Conservation (phyloP, 306 rosid genomes). For the Sophora flavescens region DNA sequence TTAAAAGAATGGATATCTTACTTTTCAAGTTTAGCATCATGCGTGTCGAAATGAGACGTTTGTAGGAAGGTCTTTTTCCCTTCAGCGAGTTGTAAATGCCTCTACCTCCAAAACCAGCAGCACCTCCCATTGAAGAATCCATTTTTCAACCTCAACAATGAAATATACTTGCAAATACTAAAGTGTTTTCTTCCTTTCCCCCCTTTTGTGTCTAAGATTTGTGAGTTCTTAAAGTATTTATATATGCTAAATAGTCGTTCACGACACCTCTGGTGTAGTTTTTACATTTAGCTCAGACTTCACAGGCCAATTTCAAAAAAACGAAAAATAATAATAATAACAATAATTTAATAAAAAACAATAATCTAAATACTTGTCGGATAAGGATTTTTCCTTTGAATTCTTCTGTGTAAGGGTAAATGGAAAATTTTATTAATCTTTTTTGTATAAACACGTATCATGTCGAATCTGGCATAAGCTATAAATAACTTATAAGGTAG, state of each 20-base stretch:
- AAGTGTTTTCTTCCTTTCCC: neutral
- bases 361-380: neutral
- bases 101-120: conserved; percentile 51
- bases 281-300: neutral
- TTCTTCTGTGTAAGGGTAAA: neutral
- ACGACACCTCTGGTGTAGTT: neutral
- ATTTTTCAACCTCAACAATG: conserved; percentile 32
- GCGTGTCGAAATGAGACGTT: conserved; percentile 67
- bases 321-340: neutral
- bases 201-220: neutral
- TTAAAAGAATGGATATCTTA: conserved; percentile 37
- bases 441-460: neutral
- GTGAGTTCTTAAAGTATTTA: neutral
- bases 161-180: neutral
- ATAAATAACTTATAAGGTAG: neutral
- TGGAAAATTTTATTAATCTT: conserved; percentile 4
- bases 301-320: conserved; percentile 24
- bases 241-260: neutral
- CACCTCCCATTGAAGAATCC: conserved; percentile 49
- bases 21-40: conserved; percentile 67
- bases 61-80: conserved; percentile 46
- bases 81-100: conserved; percentile 36
- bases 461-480: neutral
- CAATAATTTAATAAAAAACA: neutral
- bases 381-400: conserved; percentile 10